Conservation (phyloP, 2,329 filamentous ascomycete genomes). For the Aspergillus glaucus region DNA sequence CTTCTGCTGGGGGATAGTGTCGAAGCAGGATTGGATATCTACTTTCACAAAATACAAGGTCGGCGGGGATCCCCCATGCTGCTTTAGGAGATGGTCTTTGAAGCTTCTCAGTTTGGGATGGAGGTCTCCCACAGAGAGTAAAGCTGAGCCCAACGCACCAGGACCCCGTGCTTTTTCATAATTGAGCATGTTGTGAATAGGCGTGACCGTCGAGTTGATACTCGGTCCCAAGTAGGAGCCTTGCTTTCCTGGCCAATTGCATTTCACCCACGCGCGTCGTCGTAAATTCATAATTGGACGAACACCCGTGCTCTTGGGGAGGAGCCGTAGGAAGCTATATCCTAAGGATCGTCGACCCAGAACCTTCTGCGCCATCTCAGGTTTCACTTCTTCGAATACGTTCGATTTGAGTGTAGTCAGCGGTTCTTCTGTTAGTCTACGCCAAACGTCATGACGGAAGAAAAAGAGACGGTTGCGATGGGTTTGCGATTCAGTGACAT, state of each 20-base stretch:
- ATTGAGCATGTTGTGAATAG: constrained; percentile 69
- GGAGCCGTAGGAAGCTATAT: constrained; percentile 68
- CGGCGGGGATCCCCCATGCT: constrained; percentile 25
- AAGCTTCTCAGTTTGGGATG: constrained; percentile 67
- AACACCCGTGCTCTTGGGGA: constrained; percentile 72
- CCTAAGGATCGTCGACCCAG: constrained; percentile 62
- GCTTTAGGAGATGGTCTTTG: constrained; percentile 36
- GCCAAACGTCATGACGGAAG: constrained; percentile 93
- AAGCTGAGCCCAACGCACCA: constrained; percentile 63
- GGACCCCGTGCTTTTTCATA: constrained; percentile 63
- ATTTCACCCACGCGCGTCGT: constrained; percentile 50
- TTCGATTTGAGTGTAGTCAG: constrained; percentile 59
- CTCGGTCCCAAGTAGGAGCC: constrained; percentile 50
- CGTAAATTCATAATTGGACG: constrained; percentile 84
- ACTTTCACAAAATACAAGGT: constrained; percentile 82
- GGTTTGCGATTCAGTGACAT: constrained; percentile 82
- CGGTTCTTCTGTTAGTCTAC: constrained; percentile 65
- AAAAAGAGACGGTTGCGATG: constrained; percentile 82
- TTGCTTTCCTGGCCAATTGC: constrained; percentile 46
- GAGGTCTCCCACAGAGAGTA: constrained; percentile 77
- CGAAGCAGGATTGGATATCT: constrained; percentile 87
- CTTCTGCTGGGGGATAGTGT: constrained; percentile 80
- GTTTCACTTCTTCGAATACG: constrained; percentile 73
- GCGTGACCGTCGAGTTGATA: constrained; percentile 65
- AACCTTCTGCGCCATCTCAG: constrained; percentile 50